Evolutionary conservation across 768 basidiomycete genomes (phyloP).

Genomic region (Mrakia blollopis): DNA sequence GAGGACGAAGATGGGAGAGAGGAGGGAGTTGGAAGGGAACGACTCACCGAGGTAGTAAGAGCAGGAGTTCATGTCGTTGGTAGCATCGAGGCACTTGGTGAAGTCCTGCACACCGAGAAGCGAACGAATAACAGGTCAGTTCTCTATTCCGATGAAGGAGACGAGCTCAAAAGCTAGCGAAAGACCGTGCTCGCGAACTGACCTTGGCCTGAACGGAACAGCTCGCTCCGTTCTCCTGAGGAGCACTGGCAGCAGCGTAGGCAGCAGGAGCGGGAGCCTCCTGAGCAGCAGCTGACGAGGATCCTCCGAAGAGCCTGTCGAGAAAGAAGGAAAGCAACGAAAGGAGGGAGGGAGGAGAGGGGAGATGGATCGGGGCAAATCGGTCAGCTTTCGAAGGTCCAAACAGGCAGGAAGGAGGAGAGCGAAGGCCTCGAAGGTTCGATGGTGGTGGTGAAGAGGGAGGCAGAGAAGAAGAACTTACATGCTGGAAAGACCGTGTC

Average conservation of each 20-base stretch:
- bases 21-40: not conserved
- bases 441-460: too few species aligned
- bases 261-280: slow-evolving; percentile 52
- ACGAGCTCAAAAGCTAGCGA: too few species aligned
- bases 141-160: too few species aligned
- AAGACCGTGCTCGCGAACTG: slow-evolving; percentile 31
- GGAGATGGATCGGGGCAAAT: not conserved
- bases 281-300: slow-evolving; percentile 48
- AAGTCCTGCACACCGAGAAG: slow-evolving; percentile 57
- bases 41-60: slow-evolving; percentile 64
- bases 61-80: slow-evolving; percentile 60
- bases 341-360: not conserved
- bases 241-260: slow-evolving; percentile 33
- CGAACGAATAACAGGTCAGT: not conserved
- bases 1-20: not conserved
- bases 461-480: too few species aligned
- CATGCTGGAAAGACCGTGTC: too few species aligned
- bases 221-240: slow-evolving; percentile 51
- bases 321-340: not conserved
- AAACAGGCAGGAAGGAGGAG: too few species aligned
- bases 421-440: too few species aligned
- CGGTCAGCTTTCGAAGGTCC: too few species aligned
- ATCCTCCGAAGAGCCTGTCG: slow-evolving; percentile 63
- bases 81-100: slow-evolving; percentile 76
- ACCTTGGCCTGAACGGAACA: slow-evolving; percentile 82